These are phyloP conservation scores for Metschnikowia henanensis DNA, from an alignment of 805 yeast genomes.

Conservation along the genomic window DNA sequence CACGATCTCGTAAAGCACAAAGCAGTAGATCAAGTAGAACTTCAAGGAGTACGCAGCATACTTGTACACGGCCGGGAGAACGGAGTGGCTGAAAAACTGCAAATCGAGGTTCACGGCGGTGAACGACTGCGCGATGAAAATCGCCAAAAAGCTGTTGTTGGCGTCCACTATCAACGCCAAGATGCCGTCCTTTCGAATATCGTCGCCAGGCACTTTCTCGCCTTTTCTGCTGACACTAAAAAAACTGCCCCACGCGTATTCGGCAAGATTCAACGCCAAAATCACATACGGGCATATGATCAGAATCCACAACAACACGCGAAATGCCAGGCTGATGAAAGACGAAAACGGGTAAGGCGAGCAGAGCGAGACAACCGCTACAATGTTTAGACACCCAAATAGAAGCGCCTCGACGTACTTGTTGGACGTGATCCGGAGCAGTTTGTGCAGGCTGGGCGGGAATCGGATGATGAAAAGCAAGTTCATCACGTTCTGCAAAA, in stretches of 20 bases:
- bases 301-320: conserved; percentile 19
- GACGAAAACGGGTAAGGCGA: conserved; percentile 10
- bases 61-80: conserved; percentile 19
- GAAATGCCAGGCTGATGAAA: conserved; percentile 13
- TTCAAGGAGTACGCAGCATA: conserved; percentile 27
- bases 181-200: neutral
- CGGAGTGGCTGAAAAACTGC: conserved; percentile 13
- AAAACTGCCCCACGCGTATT: conserved; percentile 2
- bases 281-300: conserved; percentile 24
- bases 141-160: conserved; percentile 36
- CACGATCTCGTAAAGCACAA: conserved; percentile 30
- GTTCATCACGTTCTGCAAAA: conserved; percentile 28
- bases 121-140: conserved; percentile 37
- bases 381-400: conserved; percentile 22
- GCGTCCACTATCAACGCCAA: conserved; percentile 22
- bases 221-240: too few relatives aligned
- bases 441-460: conserved; percentile 12
- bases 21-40: conserved; percentile 34
- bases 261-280: conserved; percentile 14
- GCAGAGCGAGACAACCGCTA: conserved; percentile 17
- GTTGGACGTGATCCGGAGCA: conserved; percentile 8
- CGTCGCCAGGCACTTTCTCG: conserved; percentile 4
- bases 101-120: conserved; percentile 25
- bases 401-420: conserved; percentile 19
- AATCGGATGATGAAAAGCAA: conserved; percentile 31